phyloP scores from a whole-genome alignment of 352 stramenopile genomes.

The Stephanocyclus meneghinianus region DNA sequence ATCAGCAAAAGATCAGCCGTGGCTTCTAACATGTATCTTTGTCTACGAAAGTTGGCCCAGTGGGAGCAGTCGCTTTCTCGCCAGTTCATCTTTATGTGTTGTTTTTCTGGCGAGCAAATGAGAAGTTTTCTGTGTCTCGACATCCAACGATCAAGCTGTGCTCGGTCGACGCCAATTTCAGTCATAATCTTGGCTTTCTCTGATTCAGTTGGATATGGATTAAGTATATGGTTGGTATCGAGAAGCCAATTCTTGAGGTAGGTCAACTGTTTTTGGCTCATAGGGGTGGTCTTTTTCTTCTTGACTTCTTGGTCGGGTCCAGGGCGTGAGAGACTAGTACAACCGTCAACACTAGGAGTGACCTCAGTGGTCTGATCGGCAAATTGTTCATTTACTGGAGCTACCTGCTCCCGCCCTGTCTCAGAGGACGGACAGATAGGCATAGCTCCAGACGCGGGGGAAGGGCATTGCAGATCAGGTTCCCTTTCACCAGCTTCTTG shows the following conservation, averaged over 20 bases:
- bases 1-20: slow-evolving; percentile 86
- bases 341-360: neutral
- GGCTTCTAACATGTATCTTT: slow-evolving; percentile 80
- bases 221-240: slow-evolving; percentile 47
- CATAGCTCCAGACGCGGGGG: too few relatives aligned
- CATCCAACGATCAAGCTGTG: slow-evolving; percentile 51
- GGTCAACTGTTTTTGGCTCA: slow-evolving; percentile 30
- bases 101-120: slow-evolving; percentile 30
- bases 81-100: slow-evolving; percentile 40
- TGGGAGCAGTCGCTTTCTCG: slow-evolving; percentile 31
- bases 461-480: too few relatives aligned
- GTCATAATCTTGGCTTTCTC: slow-evolving; percentile 55
- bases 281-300: slow-evolving; percentile 37
- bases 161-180: slow-evolving; percentile 47
- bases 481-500: too few relatives aligned
- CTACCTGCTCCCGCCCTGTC: too few relatives aligned
- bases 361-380: neutral
- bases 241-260: slow-evolving; percentile 58
- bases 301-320: slow-evolving; percentile 12
- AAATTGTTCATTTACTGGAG: too few relatives aligned
- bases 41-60: slow-evolving; percentile 48
- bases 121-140: slow-evolving; percentile 45
- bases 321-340: neutral
- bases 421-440: too few relatives aligned
- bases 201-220: slow-evolving; percentile 56